Conservation (phyloP, 1,284 basidiomycete genomes). For the Entoloma clypeatum region DNA sequence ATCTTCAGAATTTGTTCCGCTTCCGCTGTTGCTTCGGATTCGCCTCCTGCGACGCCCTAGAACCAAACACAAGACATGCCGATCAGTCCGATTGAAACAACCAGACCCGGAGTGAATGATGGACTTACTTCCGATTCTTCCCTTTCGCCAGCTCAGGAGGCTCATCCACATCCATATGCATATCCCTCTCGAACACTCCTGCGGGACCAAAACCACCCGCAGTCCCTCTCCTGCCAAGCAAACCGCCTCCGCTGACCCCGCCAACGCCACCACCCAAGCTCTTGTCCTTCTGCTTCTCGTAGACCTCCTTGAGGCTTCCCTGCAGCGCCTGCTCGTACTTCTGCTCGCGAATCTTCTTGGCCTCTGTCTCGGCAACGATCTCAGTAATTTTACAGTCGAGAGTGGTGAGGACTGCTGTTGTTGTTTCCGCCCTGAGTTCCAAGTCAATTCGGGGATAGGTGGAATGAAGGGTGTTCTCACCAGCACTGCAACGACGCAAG, state of each 20-base stretch:
- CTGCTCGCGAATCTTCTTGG: constrained; percentile 31
- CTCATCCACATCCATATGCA: constrained; percentile 48
- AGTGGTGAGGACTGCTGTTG: constrained; percentile 47
- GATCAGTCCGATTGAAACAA: constrained; percentile 1
- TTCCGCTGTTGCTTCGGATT: constrained; percentile 21
- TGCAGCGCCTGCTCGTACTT: constrained; percentile 47
- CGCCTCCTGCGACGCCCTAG: constrained; percentile 22
- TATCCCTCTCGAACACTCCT: too few relatives aligned
- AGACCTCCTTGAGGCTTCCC: constrained; percentile 47
- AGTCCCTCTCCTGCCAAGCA: too few relatives aligned
- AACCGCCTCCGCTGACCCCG: too few relatives aligned
- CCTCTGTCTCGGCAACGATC: constrained; percentile 39
- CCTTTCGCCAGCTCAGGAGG: constrained; percentile 24
- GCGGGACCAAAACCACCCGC: too few relatives aligned
- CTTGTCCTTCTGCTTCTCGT: constrained; percentile 48
- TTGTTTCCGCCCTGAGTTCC: constrained; percentile 63
- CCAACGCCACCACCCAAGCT: constrained; percentile 25
- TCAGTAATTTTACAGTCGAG: constrained; percentile 48
- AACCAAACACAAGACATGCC: not conserved
- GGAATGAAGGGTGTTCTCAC: constrained; percentile 40
- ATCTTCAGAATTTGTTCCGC: constrained; percentile 20
- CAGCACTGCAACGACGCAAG: constrained; percentile 66
- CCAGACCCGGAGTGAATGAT: not conserved
- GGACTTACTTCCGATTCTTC: constrained; percentile 28
- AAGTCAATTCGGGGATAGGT: constrained; percentile 35